Conservation (phyloP, 1,284 basidiomycete genomes). For the Schizopora paradoxa region DNA sequence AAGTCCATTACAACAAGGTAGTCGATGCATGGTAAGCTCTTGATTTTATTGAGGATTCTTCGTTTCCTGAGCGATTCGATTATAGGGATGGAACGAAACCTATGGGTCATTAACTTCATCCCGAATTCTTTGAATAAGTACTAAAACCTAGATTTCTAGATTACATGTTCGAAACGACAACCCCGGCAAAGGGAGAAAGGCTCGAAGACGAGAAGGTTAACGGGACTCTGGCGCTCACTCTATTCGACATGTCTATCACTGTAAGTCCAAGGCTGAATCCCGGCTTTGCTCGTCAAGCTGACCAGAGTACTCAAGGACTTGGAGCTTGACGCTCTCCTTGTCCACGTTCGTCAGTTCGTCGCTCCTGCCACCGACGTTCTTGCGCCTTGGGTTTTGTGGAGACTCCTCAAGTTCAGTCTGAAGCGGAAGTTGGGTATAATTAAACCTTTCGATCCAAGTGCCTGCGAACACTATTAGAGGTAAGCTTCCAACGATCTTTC, state of each 20-base stretch:
- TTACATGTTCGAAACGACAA: slow-evolving; percentile 16
- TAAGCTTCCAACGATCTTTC: too few species aligned
- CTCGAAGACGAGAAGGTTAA: slow-evolving; percentile 8
- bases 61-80: background rate
- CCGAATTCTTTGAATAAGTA: background rate
- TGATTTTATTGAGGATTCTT: background rate
- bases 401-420: slow-evolving; percentile 6
- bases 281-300: background rate
- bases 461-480: too few species aligned
- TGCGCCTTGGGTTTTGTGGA: slow-evolving; percentile 4
- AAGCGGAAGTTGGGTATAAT: slow-evolving; percentile 2
- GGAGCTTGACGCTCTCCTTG: slow-evolving; percentile 5
- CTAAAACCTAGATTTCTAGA: slow-evolving; percentile 3
- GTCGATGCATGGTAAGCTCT: slow-evolving; percentile 12
- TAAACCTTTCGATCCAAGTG: background rate
- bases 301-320: slow-evolving; percentile 2
- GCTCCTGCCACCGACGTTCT: slow-evolving; percentile 10
- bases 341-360: slow-evolving; percentile 4
- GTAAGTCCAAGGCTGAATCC: background rate
- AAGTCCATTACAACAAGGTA: slow-evolving; percentile 4
- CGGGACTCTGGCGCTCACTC: background rate
- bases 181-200: slow-evolving; percentile 17
- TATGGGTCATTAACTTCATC: slow-evolving; percentile 6
- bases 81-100: slow-evolving; percentile 17
- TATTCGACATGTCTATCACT: slow-evolving; percentile 2